A percentile compares a stretch with the other conserved stretches of the same genome.
These are phyloP conservation scores for Aspergillus sp. DNA, from an alignment of 2,329 filamentous ascomycete species.

Conservation along the genomic window DNA sequence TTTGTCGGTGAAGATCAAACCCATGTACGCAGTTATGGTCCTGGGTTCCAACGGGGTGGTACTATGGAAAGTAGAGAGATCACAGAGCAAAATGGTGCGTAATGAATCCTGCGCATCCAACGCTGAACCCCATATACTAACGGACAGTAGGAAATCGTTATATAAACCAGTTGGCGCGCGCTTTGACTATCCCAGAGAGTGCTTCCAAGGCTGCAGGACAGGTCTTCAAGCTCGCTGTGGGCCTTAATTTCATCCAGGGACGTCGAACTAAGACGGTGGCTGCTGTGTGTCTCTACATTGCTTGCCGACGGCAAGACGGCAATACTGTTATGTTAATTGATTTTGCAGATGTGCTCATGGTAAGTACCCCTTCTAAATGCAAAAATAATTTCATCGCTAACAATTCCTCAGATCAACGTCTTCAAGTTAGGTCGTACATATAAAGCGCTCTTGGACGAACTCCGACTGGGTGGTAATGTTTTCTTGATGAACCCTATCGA, in stretches of 20 bases:
- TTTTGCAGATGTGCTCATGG: conserved; percentile 76
- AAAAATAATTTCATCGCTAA: background rate
- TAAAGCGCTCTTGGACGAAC: conserved; percentile 71
- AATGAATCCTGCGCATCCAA: background rate
- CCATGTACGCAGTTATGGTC: conserved; percentile 63
- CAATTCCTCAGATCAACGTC: conserved; percentile 65
- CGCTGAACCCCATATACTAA: background rate
- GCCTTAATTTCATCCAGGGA: conserved; percentile 78
- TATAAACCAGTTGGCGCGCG: conserved; percentile 43
- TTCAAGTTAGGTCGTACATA: conserved; percentile 89
- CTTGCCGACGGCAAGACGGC: conserved; percentile 73
- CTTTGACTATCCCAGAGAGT: conserved; percentile 53
- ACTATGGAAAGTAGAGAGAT: conserved; percentile 51
- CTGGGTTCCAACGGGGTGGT: conserved; percentile 48
- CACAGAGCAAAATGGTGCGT: conserved; percentile 44
- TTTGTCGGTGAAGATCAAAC: conserved; percentile 85
- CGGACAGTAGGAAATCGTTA: conserved; percentile 38
- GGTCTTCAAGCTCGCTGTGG: conserved; percentile 73
- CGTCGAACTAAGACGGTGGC: conserved; percentile 81
- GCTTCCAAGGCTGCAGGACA: conserved; percentile 66
- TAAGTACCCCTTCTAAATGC: conserved; percentile 23
- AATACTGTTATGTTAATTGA: conserved; percentile 95
- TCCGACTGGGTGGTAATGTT: conserved; percentile 55
- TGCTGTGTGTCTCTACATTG: conserved; percentile 87
- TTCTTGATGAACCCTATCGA: conserved; percentile 74